A percentile compares a stretch with the other conserved stretches of the same genome.
phyloP scores from a whole-genome alignment of 2,329 filamentous ascomycete genomes.

The Cryphonectria nitschkei region DNA sequence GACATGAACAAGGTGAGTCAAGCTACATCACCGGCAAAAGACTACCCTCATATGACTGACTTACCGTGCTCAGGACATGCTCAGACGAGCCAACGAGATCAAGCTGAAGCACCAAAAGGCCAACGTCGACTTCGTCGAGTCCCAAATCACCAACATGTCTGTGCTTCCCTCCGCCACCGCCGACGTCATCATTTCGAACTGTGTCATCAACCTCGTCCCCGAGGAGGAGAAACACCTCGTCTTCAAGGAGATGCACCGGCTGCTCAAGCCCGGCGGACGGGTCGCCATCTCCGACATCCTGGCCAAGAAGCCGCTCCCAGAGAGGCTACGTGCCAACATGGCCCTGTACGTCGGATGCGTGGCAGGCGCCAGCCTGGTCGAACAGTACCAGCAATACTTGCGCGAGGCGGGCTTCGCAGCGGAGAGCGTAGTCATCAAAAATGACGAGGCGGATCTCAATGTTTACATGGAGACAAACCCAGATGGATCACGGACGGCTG shows the following conservation, averaged over 20 bases:
- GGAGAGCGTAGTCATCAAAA: constrained; percentile 48
- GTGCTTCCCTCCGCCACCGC: constrained; percentile 47
- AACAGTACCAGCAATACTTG: constrained; percentile 57
- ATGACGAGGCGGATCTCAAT: constrained; percentile 52
- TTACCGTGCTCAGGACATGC: constrained; percentile 52
- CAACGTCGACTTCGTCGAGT: constrained; percentile 57
- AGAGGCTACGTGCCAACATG: constrained; percentile 51
- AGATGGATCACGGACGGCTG: constrained; percentile 32
- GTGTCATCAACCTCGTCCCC: constrained; percentile 64
- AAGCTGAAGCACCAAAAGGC: constrained; percentile 40
- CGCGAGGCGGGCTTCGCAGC: constrained; percentile 53
- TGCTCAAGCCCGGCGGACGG: constrained; percentile 60
- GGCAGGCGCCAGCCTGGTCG: constrained; percentile 57
- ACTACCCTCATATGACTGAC: not conserved
- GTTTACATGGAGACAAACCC: constrained; percentile 44
- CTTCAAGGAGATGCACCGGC: constrained; percentile 61
- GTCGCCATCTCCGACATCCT: constrained; percentile 65
- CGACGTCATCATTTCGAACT: constrained; percentile 66
- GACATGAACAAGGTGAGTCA: constrained; percentile 60
- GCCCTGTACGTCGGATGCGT: constrained; percentile 64
- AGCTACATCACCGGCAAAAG: too few relatives aligned
- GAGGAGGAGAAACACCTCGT: constrained; percentile 53
- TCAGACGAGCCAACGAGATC: constrained; percentile 52
- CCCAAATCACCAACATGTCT: constrained; percentile 54
- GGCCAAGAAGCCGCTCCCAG: constrained; percentile 51